Percentiles rank a stretch among this genome's conserved stretches.
Conservation (phyloP, 2,329 filamentous ascomycete genomes). For the Ophiosphaerella korrae region DNA sequence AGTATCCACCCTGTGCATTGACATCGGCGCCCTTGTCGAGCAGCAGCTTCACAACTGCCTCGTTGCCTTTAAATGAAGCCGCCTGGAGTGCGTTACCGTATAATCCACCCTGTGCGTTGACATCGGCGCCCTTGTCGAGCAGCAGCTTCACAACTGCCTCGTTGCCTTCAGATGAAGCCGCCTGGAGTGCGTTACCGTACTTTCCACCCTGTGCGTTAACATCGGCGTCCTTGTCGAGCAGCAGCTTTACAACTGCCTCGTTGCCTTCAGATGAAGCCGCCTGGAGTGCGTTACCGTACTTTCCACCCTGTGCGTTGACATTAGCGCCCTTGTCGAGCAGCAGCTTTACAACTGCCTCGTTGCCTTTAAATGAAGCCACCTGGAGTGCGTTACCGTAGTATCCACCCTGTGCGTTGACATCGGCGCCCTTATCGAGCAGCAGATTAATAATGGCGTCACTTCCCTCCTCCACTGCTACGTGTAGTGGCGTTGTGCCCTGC, state of each 20-base stretch:
- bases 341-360: background rate
- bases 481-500: slow-evolving; percentile 5
- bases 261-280: slow-evolving; percentile 5
- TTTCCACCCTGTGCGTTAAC: background rate
- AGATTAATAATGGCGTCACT: background rate
- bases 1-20: background rate
- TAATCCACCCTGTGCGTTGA: background rate
- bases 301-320: too few species aligned
- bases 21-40: slow-evolving; percentile 12
- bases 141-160: background rate
- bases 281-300: slow-evolving; percentile 1
- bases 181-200: slow-evolving; percentile 20
- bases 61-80: background rate
- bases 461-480: slow-evolving; percentile 3
- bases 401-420: background rate
- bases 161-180: slow-evolving; percentile 15
- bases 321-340: background rate
- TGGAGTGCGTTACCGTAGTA: background rate
- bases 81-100: background rate
- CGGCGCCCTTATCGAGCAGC: slow-evolving; percentile 3
- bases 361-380: background rate
- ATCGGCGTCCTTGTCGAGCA: slow-evolving; percentile 13
- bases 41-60: slow-evolving; percentile 8
- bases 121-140: background rate
- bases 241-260: slow-evolving; percentile 3